Evolutionary conservation across 2,329 filamentous ascomycete species (phyloP).

Genomic region (Nemania bipapillata): DNA sequence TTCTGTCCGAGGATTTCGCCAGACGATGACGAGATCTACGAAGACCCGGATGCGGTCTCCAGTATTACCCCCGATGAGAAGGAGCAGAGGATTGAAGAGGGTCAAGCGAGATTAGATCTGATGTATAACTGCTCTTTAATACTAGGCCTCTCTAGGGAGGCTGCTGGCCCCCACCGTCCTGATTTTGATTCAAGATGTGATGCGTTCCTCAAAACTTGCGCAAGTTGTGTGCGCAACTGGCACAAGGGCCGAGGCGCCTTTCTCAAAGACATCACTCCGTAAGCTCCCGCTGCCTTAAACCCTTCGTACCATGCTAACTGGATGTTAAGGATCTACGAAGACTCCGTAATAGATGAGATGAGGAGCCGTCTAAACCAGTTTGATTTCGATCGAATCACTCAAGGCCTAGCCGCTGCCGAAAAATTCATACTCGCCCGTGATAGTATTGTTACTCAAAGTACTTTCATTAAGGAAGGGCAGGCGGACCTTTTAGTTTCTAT

Average conservation of each 20-base stretch:
- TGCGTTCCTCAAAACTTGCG: conserved; percentile 69
- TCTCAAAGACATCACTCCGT: conserved; percentile 71
- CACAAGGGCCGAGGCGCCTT: conserved; percentile 74
- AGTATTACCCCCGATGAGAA: conserved; percentile 64
- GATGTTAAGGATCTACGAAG: conserved; percentile 53
- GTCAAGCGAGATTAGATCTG: conserved; percentile 66
- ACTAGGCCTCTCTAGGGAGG: conserved; percentile 72
- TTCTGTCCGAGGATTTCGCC: conserved; percentile 73
- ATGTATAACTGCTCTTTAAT: conserved; percentile 76
- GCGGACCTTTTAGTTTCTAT: conserved; percentile 78
- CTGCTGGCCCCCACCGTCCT: conserved; percentile 68
- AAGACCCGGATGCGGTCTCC: conserved; percentile 62
- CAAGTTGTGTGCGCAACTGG: conserved; percentile 78
- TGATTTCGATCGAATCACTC: conserved; percentile 70
- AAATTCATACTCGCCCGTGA: conserved; percentile 60
- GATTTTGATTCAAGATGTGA: conserved; percentile 70
- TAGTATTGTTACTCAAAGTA: conserved; percentile 55
- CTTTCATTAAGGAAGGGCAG: conserved; percentile 58
- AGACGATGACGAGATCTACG: conserved; percentile 73
- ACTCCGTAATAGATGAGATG: conserved; percentile 64
- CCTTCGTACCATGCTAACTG: conserved; percentile 22
- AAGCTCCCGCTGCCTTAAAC: conserved; percentile 46
- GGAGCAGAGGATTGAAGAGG: conserved; percentile 64
- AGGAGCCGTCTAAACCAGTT: conserved; percentile 66
- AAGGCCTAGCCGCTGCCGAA: conserved; percentile 67